phyloP scores from a whole-genome alignment of 306 rosid genomes.

The Lathyrus tuberosus region DNA sequence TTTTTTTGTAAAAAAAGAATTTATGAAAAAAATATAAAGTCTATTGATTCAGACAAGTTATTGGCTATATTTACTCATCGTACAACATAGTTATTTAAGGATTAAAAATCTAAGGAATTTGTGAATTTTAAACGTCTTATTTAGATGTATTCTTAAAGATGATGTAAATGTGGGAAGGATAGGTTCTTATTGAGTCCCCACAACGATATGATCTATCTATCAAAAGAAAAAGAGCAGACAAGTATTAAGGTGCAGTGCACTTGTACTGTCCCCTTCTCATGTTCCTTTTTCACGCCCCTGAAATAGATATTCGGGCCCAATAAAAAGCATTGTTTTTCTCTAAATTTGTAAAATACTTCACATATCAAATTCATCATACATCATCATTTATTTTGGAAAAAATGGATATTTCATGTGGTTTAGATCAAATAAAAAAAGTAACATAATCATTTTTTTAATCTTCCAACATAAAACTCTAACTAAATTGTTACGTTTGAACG shows the following conservation, averaged over 20 bases:
- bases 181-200: neutral
- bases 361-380: neutral
- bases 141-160: neutral
- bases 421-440: too few species aligned
- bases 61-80: too few species aligned
- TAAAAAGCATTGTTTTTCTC: neutral
- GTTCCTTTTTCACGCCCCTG: neutral
- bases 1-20: too few species aligned
- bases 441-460: neutral
- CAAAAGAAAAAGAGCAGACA: constrained; percentile 15
- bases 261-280: neutral
- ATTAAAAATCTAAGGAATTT: too few species aligned
- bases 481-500: too few species aligned
- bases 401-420: neutral
- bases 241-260: constrained; percentile 7
- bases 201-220: neutral
- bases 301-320: neutral
- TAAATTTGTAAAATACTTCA: neutral
- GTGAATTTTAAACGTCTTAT: neutral
- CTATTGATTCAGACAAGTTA: too few species aligned
- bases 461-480: too few species aligned
- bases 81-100: too few species aligned
- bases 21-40: too few species aligned
- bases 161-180: neutral
- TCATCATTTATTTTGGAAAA: neutral